Conservation (phyloP, 352 stramenopile genomes). For the Thraustochytrium striatum region DNA sequence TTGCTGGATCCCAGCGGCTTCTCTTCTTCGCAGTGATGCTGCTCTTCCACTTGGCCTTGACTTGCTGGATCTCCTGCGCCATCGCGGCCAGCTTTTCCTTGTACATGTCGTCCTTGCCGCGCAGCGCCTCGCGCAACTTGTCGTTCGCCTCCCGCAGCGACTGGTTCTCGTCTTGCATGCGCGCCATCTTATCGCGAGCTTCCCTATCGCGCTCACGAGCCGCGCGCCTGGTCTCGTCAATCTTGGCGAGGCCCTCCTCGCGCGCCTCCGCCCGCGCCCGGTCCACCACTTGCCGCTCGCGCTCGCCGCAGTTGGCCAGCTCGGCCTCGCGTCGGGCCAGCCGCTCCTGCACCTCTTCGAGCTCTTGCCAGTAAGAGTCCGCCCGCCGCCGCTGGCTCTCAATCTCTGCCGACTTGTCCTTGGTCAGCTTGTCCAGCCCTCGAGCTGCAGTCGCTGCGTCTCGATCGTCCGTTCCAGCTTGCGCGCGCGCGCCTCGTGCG, state of each 20-base stretch:
- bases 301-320: not conserved
- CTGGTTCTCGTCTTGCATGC: not conserved
- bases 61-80: not conserved
- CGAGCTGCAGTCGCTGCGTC: not conserved
- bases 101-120: not conserved
- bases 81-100: not conserved
- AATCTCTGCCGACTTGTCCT: not conserved
- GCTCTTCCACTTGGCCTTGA: not conserved
- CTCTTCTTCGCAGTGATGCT: not conserved
- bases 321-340: not conserved
- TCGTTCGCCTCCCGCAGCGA: not conserved
- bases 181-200: not conserved
- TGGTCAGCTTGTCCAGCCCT: not conserved
- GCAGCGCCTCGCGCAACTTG: not conserved
- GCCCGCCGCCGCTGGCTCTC: not conserved
- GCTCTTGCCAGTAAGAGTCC: not conserved
- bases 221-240: not conserved
- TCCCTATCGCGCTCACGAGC: not conserved
- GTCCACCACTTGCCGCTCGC: not conserved
- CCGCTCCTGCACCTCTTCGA: not conserved
- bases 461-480: not conserved
- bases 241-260: not conserved
- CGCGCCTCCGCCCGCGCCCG: not conserved
- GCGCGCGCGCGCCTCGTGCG: not conserved
- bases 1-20: too few relatives aligned